Conservation (phyloP, 2,329 filamentous ascomycete genomes). For the Nigrospora sphaerica region DNA sequence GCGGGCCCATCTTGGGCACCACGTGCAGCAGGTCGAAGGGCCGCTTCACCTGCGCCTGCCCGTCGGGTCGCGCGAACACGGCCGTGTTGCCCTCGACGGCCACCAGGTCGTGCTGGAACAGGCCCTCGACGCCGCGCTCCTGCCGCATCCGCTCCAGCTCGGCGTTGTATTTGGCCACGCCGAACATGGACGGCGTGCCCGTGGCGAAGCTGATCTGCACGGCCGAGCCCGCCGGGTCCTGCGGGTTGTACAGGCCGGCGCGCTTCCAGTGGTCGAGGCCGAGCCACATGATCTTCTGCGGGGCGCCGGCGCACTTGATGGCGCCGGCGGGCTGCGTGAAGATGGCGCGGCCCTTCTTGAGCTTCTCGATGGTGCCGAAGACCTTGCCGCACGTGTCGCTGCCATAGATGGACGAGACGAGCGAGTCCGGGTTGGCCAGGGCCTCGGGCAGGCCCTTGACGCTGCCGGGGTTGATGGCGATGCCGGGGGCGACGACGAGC, state of each 20-base stretch:
- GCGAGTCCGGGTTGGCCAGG: conserved; percentile 21
- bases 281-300: conserved; percentile 33
- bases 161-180: conserved; percentile 28
- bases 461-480: conserved; percentile 26
- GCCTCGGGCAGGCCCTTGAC: conserved; percentile 26
- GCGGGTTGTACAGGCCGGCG: conserved; percentile 19
- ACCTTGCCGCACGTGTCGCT: conserved; percentile 26
- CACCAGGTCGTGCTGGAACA: conserved; percentile 31
- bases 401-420: conserved; percentile 30
- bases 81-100: conserved; percentile 25
- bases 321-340: conserved; percentile 29
- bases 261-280: conserved; percentile 28
- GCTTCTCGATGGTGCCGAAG: conserved; percentile 25
- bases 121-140: conserved; percentile 26
- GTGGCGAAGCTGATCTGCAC: conserved; percentile 27
- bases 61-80: conserved; percentile 22
- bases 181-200: conserved; percentile 28
- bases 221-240: conserved; percentile 2
- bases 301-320: conserved; percentile 31
- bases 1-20: conserved; percentile 38
- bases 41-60: conserved; percentile 20
- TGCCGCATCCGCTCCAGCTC: conserved; percentile 25
- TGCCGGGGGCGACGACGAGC: conserved; percentile 26
- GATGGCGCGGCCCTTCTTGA: conserved; percentile 26
- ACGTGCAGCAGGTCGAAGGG: conserved; percentile 29